phyloP scores from a whole-genome alignment of 2,329 filamentous ascomycete genomes.

The Colletotrichum chrysophilum region DNA sequence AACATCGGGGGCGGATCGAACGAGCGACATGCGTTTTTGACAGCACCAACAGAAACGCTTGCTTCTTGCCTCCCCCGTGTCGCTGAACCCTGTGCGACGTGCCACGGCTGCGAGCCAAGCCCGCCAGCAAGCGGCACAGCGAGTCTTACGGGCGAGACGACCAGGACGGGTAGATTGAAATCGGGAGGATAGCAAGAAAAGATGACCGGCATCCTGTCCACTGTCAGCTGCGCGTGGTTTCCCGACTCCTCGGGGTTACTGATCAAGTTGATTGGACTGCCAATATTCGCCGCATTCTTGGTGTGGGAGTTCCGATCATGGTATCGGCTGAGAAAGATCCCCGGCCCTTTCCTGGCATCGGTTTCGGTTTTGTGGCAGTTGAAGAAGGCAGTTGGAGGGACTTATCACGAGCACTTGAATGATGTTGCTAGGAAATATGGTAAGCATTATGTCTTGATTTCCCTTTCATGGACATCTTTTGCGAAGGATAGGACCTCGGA shows the following conservation, averaged over 20 bases:
- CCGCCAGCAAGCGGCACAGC: neutral
- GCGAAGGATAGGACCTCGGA: neutral
- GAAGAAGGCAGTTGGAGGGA: conserved; percentile 25
- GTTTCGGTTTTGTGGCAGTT: conserved; percentile 31
- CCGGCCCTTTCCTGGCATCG: conserved; percentile 31
- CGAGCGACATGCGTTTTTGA: neutral
- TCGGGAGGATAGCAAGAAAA: neutral
- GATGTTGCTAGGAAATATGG: conserved; percentile 26
- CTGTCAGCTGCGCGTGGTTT: neutral
- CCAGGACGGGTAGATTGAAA: neutral
- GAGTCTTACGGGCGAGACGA: neutral
- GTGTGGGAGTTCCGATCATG: conserved; percentile 27
- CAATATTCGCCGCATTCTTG: neutral
- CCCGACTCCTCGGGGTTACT: neutral
- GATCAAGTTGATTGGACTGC: neutral
- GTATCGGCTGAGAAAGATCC: conserved; percentile 32
- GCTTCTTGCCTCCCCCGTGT: neutral
- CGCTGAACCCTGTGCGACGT: neutral
- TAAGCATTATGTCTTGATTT: neutral
- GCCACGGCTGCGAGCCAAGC: neutral
- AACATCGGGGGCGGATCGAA: neutral
- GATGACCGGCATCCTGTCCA: neutral
- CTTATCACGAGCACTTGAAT: conserved; percentile 31
- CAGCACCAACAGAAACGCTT: neutral
- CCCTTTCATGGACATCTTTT: neutral